Base-by-base conservation (phyloP, 2,329 filamentous ascomycete genomes). In the Thelonectria rubi region DNA sequence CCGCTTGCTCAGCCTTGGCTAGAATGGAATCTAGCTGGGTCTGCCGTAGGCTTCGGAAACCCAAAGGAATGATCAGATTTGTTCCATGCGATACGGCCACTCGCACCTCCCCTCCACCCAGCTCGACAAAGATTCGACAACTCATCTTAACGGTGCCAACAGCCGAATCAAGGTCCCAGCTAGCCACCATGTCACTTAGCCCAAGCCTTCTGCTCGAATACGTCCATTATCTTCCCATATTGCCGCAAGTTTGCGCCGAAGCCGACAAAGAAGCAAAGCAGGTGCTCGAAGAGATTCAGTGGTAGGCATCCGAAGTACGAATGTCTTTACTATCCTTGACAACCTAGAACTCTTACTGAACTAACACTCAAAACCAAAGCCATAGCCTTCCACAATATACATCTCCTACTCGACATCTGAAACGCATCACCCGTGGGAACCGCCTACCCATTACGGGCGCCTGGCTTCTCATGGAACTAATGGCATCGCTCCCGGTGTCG, bases 61-160 rank as follows among this genome's bases (percentile, higher is more conserved):
- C 69, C 0, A 58, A 56, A 20, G 67, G 67, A 1, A 63, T 40
- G 10, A 46, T 72, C 14, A 61, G 64, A 9, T 73, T 71, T 24
- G n/a, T 71, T 0, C 64, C 66, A 1, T 60, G 40, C 12, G 17
- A 61, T 17, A 11, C 48, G 0, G 48, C 34, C 0, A 17, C 12
- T 14, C 45, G 34, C 7, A 10, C 61, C 1, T 2, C 17, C 1
- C 42, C 62, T 5, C 52, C 67, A 1, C 71, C 69, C 0, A 73
- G 71, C 11, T 73, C 69, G 6, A 73, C 68, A 1, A 59, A 65
- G 47, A 68, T 73, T 30, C 66, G 71, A 3, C 15, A 59, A 1
- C 62, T 68, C 30, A 65, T 73, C 9, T 55, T 58, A 2, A 53
- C n/a, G 0, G 45, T 42, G 1, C 24, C 57, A 0, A 14, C 20